Conservation (phyloP, 129 eudicot genomes). For the Centella asiatica region DNA sequence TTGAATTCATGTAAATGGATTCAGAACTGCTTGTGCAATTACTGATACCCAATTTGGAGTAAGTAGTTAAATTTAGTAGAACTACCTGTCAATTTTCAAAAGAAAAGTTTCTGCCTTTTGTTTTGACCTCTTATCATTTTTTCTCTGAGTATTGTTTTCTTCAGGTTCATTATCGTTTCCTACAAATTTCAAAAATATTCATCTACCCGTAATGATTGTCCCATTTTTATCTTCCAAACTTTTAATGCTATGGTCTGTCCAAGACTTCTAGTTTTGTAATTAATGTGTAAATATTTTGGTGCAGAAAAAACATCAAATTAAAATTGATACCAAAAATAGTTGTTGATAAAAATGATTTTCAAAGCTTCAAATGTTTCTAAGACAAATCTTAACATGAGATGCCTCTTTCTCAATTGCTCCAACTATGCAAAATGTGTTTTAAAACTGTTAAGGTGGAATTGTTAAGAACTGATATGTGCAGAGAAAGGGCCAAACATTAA, state of each 20-base stretch:
- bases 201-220: background rate
- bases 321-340: too few species aligned
- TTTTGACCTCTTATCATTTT: background rate
- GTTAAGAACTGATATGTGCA: too few species aligned
- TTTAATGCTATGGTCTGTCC: too few species aligned
- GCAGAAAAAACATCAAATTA: too few species aligned
- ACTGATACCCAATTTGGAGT: background rate
- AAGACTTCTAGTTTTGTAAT: too few species aligned
- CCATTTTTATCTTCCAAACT: background rate
- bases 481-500: too few species aligned
- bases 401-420: too few species aligned
- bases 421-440: background rate
- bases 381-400: too few species aligned
- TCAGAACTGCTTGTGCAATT: background rate
- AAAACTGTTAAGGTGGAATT: too few species aligned
- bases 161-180: background rate
- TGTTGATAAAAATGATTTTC: too few species aligned
- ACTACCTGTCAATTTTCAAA: background rate
- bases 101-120: background rate
- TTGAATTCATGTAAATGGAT: background rate
- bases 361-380: too few species aligned
- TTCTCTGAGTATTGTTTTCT: background rate
- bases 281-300: too few species aligned
- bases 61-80: background rate
- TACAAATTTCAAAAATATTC: background rate